Base-by-base conservation (phyloP, 306 rosid genomes). In the Rosa multiflora region DNA sequence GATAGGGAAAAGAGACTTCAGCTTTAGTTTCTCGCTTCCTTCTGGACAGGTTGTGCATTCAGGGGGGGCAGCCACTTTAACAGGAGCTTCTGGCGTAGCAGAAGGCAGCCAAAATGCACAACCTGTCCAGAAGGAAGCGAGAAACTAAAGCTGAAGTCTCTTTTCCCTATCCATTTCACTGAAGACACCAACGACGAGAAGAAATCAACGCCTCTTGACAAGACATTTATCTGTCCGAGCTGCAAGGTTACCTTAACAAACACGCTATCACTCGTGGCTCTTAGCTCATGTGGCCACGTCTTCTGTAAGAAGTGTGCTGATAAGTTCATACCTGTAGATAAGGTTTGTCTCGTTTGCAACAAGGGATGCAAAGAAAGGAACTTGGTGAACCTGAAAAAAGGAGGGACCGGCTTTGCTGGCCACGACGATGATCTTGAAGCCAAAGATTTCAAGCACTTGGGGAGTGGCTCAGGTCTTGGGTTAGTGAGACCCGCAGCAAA, bases 61-160 rank as follows among this genome's bases (percentile, higher is more conserved):
- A 12, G 97, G 81, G 72, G 99, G 99, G 3, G 90, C 91, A 35
- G 82, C 96, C 13, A 88, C 97, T 88, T 89, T 95, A 32, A 79
- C 89, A 82, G 98, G 74, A 86, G 98, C 97, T 78, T 82, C 96
- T 7, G 99, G 99, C 18, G 93, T 95, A 63, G 99, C 99, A 51
- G 98, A 95, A 78, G 99, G 99, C 46, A 95, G 87, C 99, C 99
- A 95, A 86, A 95, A 75, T 81, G 88, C 85, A 95, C 98, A 1
- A 46, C 76, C 52, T 95, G 98, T 85, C 99, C 99, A 0, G 94
- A 96, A 87, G 99, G 97, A 75, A 87, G 78, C 1, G 99, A 96
- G 89, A 93, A 91, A 64, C 94, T 96, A 48, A 96, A 91, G 86
- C 84, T 96, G 46, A 93, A 95, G 90, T 80, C 94, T 64, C 96